Conservation (phyloP, 495 filamentous ascomycete species). For the Filosporella fistucella region DNA sequence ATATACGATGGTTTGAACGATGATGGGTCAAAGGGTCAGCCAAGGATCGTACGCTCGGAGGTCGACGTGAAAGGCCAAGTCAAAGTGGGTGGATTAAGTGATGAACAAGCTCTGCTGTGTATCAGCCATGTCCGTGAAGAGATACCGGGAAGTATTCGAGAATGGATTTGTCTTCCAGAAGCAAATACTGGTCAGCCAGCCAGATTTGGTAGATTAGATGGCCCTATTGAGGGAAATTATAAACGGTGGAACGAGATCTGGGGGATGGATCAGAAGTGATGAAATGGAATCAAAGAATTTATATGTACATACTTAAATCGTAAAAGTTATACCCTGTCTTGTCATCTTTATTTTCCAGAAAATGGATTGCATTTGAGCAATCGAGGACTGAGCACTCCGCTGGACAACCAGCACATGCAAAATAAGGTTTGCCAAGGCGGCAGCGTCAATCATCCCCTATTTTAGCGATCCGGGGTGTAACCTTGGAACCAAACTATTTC, state of each 20-base stretch:
- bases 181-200: conserved; percentile 48
- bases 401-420: not conserved
- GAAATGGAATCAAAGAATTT: not conserved
- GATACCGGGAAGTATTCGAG: conserved; percentile 71
- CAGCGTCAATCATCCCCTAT: not conserved
- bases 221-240: conserved; percentile 48
- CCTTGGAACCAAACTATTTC: no score
- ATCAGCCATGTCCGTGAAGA: conserved; percentile 90
- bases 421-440: conserved; percentile 2
- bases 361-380: no score
- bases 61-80: conserved; percentile 31
- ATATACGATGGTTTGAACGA: conserved; percentile 12
- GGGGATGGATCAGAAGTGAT: conserved; percentile 33
- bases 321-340: no score
- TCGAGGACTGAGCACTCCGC: no score
- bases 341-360: no score
- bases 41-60: conserved; percentile 36
- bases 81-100: conserved; percentile 48
- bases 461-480: not conserved
- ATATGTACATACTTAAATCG: not conserved
- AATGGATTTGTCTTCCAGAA: conserved; percentile 78
- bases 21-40: conserved; percentile 5
- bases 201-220: conserved; percentile 50
- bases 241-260: conserved; percentile 58
- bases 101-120: conserved; percentile 73